A percentile compares a stretch with the other conserved stretches of the same genome.
Evolutionary conservation across 495 filamentous ascomycete genomes (phyloP).

Genomic region (Aspergillus homomorphus): DNA sequence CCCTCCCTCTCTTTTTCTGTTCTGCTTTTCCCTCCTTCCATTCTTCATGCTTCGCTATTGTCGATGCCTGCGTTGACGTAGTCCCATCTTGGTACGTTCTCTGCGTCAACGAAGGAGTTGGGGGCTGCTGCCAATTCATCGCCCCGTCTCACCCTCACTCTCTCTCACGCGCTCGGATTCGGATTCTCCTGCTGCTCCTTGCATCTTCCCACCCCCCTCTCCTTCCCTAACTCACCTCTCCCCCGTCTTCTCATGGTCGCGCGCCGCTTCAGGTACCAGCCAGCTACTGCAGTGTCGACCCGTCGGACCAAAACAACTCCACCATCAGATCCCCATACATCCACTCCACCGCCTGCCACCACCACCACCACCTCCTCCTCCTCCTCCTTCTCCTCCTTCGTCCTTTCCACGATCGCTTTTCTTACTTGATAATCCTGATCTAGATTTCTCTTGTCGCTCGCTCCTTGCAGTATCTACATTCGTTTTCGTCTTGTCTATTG

Average conservation of each 20-base stretch:
- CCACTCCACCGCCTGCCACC: constrained; percentile 4
- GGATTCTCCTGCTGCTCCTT: constrained; percentile 23
- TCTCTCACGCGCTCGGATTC: neutral
- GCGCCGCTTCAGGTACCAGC: constrained; percentile 26
- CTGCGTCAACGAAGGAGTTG: constrained; percentile 29
- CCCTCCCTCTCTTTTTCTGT: constrained; percentile 8
- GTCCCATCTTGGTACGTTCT: constrained; percentile 15
- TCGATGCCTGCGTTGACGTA: constrained; percentile 35
- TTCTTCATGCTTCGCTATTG: constrained; percentile 29
- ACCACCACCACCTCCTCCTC: constrained; percentile 6
- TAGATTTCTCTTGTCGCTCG: constrained; percentile 32
- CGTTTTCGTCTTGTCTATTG: constrained; percentile 22
- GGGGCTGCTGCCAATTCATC: constrained; percentile 29
- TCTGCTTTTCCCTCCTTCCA: constrained; percentile 2
- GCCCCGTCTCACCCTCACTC: constrained; percentile 11
- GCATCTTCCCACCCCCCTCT: constrained; percentile 21
- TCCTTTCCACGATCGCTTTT: constrained; percentile 10
- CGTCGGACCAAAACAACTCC: neutral
- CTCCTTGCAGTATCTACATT: constrained; percentile 42
- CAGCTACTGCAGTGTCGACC: neutral
- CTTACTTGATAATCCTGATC: constrained; percentile 20
- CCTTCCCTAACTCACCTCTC: neutral
- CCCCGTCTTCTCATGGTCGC: constrained; percentile 28
- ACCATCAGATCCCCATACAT: constrained; percentile 7
- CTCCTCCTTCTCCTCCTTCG: too few species aligned